A percentile compares a stretch with the other conserved stretches of the same genome.
phyloP scores from a whole-genome alignment of 2,329 filamentous ascomycete species.

The Ascochyta viciae-villosae region DNA sequence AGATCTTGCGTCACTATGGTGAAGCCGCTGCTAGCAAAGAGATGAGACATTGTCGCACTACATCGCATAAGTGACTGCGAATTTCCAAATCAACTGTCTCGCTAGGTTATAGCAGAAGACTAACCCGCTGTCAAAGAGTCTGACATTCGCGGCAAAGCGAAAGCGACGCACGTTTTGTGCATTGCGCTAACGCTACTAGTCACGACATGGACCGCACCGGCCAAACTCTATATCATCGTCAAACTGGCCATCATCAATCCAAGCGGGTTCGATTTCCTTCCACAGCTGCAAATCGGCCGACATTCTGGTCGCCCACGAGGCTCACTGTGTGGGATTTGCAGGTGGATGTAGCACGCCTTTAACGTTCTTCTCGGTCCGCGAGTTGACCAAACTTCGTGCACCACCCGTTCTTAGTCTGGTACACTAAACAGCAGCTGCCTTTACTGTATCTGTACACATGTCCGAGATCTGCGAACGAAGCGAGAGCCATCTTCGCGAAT shows the following conservation, averaged over 20 bases:
- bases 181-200: slow-evolving; percentile 24
- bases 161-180: slow-evolving; percentile 11
- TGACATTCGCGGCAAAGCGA: slow-evolving; percentile 20
- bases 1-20: slow-evolving; percentile 15
- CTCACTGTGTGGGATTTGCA: neutral
- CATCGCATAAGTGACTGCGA: slow-evolving; percentile 22
- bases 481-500: neutral
- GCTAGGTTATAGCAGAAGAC: slow-evolving; percentile 21
- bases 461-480: slow-evolving; percentile 9
- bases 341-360: neutral
- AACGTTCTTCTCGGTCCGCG: slow-evolving; percentile 1
- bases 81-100: slow-evolving; percentile 14
- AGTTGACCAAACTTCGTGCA: neutral
- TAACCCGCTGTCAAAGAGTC: slow-evolving; percentile 30
- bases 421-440: neutral
- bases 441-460: neutral
- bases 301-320: neutral
- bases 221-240: slow-evolving; percentile 27
- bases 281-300: slow-evolving; percentile 29
- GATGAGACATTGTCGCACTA: slow-evolving; percentile 20
- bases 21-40: slow-evolving; percentile 22
- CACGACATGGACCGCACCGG: slow-evolving; percentile 10
- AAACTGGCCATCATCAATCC: slow-evolving; percentile 15
- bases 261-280: slow-evolving; percentile 10
- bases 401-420: neutral